A percentile compares a stretch with the other conserved stretches of the same genome.
phyloP scores from a whole-genome alignment of 495 filamentous ascomycete genomes.

The Aspergillus haitiensis region DNA sequence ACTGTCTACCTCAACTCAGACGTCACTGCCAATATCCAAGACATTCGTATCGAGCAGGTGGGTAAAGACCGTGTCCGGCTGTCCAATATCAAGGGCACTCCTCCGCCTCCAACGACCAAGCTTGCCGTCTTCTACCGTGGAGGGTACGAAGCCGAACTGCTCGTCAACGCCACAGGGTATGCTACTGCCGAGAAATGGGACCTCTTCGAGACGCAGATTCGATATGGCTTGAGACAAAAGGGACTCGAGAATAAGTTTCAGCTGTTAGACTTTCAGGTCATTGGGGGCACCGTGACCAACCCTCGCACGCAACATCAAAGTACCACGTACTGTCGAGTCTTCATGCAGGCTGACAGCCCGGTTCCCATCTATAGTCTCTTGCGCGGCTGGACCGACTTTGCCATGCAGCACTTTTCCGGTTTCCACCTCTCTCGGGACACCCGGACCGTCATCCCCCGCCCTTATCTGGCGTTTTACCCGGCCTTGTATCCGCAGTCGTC shows the following conservation, averaged over 20 bases:
- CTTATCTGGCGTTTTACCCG: slow-evolving; percentile 38
- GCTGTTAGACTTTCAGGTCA: slow-evolving; percentile 15
- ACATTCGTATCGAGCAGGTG: slow-evolving; percentile 38
- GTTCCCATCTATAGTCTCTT: slow-evolving; percentile 21
- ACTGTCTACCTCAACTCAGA: slow-evolving; percentile 53
- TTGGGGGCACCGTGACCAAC: neutral
- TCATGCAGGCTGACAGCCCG: slow-evolving; percentile 20
- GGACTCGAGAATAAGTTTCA: slow-evolving; percentile 29
- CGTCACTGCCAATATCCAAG: slow-evolving; percentile 48
- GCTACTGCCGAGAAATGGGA: slow-evolving; percentile 44
- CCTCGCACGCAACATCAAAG: slow-evolving; percentile 22
- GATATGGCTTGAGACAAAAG: slow-evolving; percentile 23
- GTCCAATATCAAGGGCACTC: slow-evolving; percentile 41
- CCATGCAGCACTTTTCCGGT: slow-evolving; percentile 37
- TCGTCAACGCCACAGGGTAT: slow-evolving; percentile 44
- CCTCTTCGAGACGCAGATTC: slow-evolving; percentile 41
- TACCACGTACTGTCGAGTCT: slow-evolving; percentile 38
- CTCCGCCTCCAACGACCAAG: slow-evolving; percentile 57
- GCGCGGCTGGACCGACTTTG: slow-evolving; percentile 26
- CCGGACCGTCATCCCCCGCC: slow-evolving; percentile 31
- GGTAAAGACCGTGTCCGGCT: slow-evolving; percentile 42
- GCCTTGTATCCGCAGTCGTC: slow-evolving; percentile 29
- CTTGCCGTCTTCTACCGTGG: slow-evolving; percentile 50
- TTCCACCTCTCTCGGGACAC: slow-evolving; percentile 33
- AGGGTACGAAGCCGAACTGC: slow-evolving; percentile 46